These are phyloP conservation scores for Brettanomyces naardenensis DNA, from an alignment of 805 yeast species.

Conservation along the genomic window DNA sequence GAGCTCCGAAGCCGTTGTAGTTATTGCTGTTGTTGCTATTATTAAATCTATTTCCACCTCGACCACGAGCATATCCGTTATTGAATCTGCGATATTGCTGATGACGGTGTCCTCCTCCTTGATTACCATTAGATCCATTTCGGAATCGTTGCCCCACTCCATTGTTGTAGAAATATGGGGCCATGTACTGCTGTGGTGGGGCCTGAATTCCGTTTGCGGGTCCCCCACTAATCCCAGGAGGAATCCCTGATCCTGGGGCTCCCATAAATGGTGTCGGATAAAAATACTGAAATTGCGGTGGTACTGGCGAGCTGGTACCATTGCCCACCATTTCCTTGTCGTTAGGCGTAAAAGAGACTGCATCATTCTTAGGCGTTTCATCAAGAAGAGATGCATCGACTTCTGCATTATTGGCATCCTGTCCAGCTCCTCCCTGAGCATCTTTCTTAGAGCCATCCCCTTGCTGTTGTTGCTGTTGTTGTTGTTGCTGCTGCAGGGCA, in stretches of 20 bases:
- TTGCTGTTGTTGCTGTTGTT: background rate
- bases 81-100: conserved; percentile 1
- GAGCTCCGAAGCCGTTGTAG: background rate
- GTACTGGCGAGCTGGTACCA: background rate
- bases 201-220: background rate
- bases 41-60: background rate
- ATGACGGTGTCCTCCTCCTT: background rate
- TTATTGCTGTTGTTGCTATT: background rate
- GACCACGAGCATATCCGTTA: background rate
- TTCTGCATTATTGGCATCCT: background rate
- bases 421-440: background rate
- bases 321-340: conserved; percentile 1
- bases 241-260: background rate
- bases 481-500: background rate
- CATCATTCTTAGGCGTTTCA: too few species aligned
- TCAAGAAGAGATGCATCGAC: too few species aligned
- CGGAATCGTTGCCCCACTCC: conserved; percentile 3
- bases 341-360: too few species aligned
- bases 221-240: background rate
- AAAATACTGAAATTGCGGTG: conserved; percentile 6
- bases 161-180: background rate
- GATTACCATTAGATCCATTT: background rate
- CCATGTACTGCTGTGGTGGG: background rate
- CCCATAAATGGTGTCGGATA: conserved; percentile 6
- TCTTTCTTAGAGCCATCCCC: background rate